These are phyloP conservation scores for Cyclotella baltica DNA, from an alignment of 108 stramenopile genomes.

Conservation along the genomic window DNA sequence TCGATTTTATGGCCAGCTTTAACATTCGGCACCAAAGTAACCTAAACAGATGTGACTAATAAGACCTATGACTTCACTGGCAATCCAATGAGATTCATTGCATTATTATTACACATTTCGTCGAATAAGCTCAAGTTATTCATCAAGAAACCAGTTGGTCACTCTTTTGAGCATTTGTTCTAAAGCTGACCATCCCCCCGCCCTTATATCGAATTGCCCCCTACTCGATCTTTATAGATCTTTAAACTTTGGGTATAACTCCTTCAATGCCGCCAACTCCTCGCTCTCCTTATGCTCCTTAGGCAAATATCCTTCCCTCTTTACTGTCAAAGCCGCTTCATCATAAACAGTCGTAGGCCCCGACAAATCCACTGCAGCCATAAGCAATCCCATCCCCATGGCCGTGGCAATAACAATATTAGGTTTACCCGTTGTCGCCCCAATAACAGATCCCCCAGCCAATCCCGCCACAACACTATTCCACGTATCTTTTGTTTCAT, in stretches of 20 bases:
- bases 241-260: constrained; percentile 41
- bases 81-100: too few species aligned
- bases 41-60: too few species aligned
- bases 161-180: too few species aligned
- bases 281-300: constrained; percentile 48
- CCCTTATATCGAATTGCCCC: too few species aligned
- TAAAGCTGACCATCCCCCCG: too few species aligned
- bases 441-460: constrained; percentile 53
- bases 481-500: constrained; percentile 47
- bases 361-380: constrained; percentile 53
- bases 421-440: constrained; percentile 41
- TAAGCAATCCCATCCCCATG: constrained; percentile 52
- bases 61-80: too few species aligned
- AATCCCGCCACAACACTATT: constrained; percentile 52
- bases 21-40: too few species aligned
- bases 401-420: constrained; percentile 48
- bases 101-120: too few species aligned
- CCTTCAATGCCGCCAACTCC: constrained; percentile 49
- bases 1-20: too few species aligned
- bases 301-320: constrained; percentile 42
- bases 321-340: constrained; percentile 31
- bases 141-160: too few species aligned
- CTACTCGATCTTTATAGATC: constrained; percentile 32
- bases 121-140: too few species aligned
- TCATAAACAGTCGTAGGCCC: constrained; percentile 40